phyloP scores from a whole-genome alignment of 257 asterid genomes.

The Capsicum baccatum region DNA sequence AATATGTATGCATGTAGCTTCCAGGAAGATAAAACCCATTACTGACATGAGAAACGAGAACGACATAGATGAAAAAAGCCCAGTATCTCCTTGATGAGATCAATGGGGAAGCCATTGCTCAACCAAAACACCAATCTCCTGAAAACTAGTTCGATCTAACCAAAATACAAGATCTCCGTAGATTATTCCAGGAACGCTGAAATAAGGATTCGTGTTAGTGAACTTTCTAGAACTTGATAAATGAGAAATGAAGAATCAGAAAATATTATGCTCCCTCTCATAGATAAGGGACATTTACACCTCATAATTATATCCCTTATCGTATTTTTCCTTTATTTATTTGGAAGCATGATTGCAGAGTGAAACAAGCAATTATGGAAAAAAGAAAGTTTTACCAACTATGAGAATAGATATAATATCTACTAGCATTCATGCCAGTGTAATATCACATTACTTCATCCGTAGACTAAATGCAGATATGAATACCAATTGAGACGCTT shows the following conservation, averaged over 20 bases:
- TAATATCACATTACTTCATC: background rate
- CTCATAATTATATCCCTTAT: background rate
- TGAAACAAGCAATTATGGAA: background rate
- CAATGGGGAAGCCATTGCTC: slow-evolving; percentile 64
- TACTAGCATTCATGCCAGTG: background rate
- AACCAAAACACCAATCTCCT: slow-evolving; percentile 44
- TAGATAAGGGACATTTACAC: background rate
- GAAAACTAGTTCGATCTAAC: slow-evolving; percentile 40
- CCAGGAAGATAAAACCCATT: slow-evolving; percentile 82
- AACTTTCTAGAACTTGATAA: background rate
- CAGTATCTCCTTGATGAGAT: slow-evolving; percentile 57
- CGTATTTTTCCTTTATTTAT: background rate
- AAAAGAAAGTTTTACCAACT: background rate
- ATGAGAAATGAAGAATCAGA: background rate
- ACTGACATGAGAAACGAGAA: slow-evolving; percentile 57
- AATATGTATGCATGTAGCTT: slow-evolving; percentile 74
- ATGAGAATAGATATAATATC: background rate
- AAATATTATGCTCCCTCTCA: background rate
- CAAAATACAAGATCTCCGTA: slow-evolving; percentile 27
- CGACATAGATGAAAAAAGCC: slow-evolving; percentile 49
- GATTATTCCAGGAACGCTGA: background rate
- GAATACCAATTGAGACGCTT: background rate
- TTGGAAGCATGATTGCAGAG: background rate
- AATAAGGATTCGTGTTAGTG: background rate
- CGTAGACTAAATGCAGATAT: background rate